Evolutionary conservation across 768 basidiomycete species (phyloP).

Genomic region (Dacryopinax primogenitus): DNA sequence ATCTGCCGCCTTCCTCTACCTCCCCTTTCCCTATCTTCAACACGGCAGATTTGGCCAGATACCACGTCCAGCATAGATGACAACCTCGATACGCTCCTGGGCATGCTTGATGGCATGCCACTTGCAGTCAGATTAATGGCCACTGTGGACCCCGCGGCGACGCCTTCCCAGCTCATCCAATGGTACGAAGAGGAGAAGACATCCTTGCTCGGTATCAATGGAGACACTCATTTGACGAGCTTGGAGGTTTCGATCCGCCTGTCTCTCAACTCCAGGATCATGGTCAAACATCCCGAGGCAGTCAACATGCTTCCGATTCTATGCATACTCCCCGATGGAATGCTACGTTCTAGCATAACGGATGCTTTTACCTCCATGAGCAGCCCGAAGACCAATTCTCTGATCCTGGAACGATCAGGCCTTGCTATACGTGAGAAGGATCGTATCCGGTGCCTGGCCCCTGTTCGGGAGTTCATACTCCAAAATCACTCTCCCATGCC

Average conservation of each 20-base stretch:
- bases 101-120: not conserved
- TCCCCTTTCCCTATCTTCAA: not conserved
- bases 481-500: not conserved
- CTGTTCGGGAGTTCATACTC: not conserved
- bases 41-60: not conserved
- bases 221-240: not conserved
- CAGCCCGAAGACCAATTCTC: not conserved
- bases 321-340: not conserved
- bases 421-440: not conserved
- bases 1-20: not conserved
- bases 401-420: not conserved
- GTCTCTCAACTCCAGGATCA: not conserved
- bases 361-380: not conserved
- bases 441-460: not conserved
- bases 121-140: not conserved
- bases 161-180: not conserved
- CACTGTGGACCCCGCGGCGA: not conserved
- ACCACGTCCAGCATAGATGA: not conserved
- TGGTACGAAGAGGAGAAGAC: not conserved
- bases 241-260: not conserved
- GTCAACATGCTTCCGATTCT: not conserved
- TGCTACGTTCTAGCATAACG: not conserved
- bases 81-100: not conserved
- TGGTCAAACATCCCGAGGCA: not conserved
- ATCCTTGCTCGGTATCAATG: not conserved